phyloP scores from a whole-genome alignment of 2,329 filamentous ascomycete genomes.

The Alternaria solani region DNA sequence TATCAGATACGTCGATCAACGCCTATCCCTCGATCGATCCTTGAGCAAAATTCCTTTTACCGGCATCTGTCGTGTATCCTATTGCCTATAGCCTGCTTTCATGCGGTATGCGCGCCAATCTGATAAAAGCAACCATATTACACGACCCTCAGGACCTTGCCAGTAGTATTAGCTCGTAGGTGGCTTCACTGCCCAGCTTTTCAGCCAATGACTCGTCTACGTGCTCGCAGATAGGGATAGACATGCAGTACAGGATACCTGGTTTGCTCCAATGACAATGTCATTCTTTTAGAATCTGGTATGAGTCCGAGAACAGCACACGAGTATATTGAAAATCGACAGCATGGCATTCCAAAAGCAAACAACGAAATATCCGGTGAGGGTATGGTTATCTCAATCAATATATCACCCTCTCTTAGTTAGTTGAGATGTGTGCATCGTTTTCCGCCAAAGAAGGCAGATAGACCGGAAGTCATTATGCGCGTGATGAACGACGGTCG shows the following conservation, averaged over 20 bases:
- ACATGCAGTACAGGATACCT: neutral
- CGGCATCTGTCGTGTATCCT: neutral
- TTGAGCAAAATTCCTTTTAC: neutral
- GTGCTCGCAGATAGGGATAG: neutral
- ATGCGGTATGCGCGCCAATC: neutral
- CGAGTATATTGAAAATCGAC: neutral
- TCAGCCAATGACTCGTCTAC: neutral
- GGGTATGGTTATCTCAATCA: neutral
- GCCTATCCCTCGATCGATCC: too few relatives aligned
- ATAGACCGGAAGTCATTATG: neutral
- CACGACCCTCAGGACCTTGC: neutral
- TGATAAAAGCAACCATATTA: neutral
- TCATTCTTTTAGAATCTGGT: neutral
- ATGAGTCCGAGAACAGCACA: neutral
- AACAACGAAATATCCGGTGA: neutral
- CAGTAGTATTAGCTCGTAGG: too few relatives aligned
- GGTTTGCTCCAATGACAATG: neutral
- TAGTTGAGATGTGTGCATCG: neutral
- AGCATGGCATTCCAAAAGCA: neutral
- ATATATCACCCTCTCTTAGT: neutral
- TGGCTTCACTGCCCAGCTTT: neutral
- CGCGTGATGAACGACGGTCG: neutral
- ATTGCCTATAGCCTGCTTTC: neutral
- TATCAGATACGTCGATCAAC: neutral
- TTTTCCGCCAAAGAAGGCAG: neutral